These are phyloP conservation scores for Anthoceros angustus DNA, from an alignment of 225 moss, liverwort and hornwort species.

Conservation along the genomic window DNA sequence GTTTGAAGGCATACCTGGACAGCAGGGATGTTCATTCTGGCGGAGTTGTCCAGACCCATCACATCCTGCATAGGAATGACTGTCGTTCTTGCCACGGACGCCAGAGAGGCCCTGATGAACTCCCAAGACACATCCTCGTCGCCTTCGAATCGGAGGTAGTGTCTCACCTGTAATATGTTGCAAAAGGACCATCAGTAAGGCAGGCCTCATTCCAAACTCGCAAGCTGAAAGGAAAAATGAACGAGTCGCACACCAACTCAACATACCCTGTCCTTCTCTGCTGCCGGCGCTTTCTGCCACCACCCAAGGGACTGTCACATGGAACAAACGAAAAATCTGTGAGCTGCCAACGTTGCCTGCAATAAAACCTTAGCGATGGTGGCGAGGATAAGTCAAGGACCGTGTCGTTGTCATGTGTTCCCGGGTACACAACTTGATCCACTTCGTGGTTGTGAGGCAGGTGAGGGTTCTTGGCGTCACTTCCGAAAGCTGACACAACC, in stretches of 20 bases:
- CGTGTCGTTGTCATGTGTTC: slow-evolving; percentile 88
- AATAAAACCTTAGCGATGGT: background rate
- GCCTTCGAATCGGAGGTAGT: slow-evolving; percentile 26
- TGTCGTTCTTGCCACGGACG: slow-evolving; percentile 52
- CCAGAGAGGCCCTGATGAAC: slow-evolving; percentile 34
- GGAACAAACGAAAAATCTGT: background rate
- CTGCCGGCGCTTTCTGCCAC: slow-evolving; percentile 31
- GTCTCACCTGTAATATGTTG: slow-evolving; percentile 17
- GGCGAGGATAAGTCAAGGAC: slow-evolving; percentile 5
- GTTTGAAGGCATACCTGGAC: slow-evolving; percentile 19
- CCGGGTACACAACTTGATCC: slow-evolving; percentile 75
- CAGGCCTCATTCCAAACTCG: background rate
- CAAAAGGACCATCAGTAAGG: background rate
- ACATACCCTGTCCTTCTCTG: slow-evolving; percentile 29
- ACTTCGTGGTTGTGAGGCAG: slow-evolving; percentile 67
- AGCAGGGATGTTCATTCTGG: slow-evolving; percentile 71
- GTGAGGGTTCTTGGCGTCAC: slow-evolving; percentile 46
- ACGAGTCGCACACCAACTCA: too few relatives aligned
- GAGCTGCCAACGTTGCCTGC: background rate
- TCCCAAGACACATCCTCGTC: slow-evolving; percentile 59
- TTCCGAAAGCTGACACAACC: slow-evolving; percentile 12
- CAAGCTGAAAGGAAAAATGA: background rate
- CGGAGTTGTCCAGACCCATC: slow-evolving; percentile 41
- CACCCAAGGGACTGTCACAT: slow-evolving; percentile 26
- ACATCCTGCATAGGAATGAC: slow-evolving; percentile 77